Evolutionary conservation across 441 rosid species (phyloP).

Genomic region (Jatropha multifida): DNA sequence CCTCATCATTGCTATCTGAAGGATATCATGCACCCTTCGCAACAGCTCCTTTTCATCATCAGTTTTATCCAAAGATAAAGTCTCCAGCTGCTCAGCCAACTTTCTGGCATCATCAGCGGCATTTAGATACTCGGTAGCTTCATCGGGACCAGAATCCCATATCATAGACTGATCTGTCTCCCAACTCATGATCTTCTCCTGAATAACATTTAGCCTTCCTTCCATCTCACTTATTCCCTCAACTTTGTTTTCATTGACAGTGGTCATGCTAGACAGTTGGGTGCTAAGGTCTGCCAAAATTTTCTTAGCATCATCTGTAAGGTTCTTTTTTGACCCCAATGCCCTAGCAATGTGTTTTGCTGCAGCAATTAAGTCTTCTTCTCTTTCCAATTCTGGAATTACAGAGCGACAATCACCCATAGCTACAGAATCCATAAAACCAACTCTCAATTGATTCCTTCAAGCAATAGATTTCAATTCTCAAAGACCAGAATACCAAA

Average conservation of each 20-base stretch:
- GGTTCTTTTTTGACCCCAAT: constrained; percentile 60
- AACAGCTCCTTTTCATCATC: constrained; percentile 42
- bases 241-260: constrained; percentile 27
- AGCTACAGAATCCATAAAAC: constrained; percentile 14
- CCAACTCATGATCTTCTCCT: constrained; percentile 66
- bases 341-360: constrained; percentile 57
- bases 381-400: constrained; percentile 43
- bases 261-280: constrained; percentile 51
- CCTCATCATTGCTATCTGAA: constrained; percentile 85
- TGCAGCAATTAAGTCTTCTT: constrained; percentile 67
- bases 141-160: constrained; percentile 66
- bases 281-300: constrained; percentile 58
- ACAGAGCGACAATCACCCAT: constrained; percentile 49
- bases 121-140: constrained; percentile 51
- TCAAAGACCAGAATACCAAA: constrained; percentile 12
- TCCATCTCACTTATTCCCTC: constrained; percentile 43
- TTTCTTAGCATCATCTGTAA: constrained; percentile 52
- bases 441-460: constrained; percentile 6
- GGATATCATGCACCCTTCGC: constrained; percentile 67
- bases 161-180: constrained; percentile 76
- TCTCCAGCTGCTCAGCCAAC: constrained; percentile 53
- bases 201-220: constrained; percentile 44
- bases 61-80: constrained; percentile 25
- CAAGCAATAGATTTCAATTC: constrained; percentile 9
- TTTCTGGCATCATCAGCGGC: constrained; percentile 53